These are phyloP conservation scores for Aphanoascus verrucosus DNA, from an alignment of 2,329 filamentous ascomycete species.

Conservation along the genomic window DNA sequence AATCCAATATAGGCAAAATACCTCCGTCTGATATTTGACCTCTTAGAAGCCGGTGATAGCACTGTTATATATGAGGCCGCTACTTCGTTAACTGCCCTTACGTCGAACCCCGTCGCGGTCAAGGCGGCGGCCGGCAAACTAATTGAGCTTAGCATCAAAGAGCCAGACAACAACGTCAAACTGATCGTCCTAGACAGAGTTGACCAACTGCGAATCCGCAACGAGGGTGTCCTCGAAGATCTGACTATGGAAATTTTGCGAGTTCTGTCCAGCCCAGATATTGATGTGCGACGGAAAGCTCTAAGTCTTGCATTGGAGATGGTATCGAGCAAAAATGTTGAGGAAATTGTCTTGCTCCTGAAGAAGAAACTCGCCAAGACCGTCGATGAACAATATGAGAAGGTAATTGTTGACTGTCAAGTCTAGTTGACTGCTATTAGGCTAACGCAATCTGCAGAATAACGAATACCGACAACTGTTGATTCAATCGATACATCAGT, in stretches of 20 bases:
- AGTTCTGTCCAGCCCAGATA: conserved; percentile 86
- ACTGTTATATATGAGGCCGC: conserved; percentile 97
- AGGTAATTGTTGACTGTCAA: conserved; percentile 38
- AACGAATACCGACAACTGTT: conserved; percentile 87
- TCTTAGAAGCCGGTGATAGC: conserved; percentile 82
- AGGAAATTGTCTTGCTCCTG: conserved; percentile 87
- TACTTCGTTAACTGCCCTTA: conserved; percentile 84
- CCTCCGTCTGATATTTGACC: conserved; percentile 86
- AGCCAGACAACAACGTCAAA: conserved; percentile 98
- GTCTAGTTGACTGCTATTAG: neutral
- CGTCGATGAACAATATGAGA: conserved; percentile 96
- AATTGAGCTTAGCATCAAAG: conserved; percentile 93
- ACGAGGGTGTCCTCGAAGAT: conserved; percentile 85
- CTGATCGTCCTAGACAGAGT: conserved; percentile 94
- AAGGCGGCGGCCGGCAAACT: conserved; percentile 94
- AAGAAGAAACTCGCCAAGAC: conserved; percentile 98
- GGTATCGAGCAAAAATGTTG: conserved; percentile 97
- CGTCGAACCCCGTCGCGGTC: conserved; percentile 91
- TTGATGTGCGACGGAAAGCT: conserved; percentile 89
- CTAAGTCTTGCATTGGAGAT: conserved; percentile 86
- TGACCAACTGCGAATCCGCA: conserved; percentile 72
- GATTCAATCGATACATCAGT: conserved; percentile 95
- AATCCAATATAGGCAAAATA: conserved; percentile 59
- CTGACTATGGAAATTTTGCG: conserved; percentile 94
- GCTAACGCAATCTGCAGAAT: conserved; percentile 42